Base-by-base conservation (phyloP, 495 filamentous ascomycete genomes). In the Penicillium robsamsonii region DNA sequence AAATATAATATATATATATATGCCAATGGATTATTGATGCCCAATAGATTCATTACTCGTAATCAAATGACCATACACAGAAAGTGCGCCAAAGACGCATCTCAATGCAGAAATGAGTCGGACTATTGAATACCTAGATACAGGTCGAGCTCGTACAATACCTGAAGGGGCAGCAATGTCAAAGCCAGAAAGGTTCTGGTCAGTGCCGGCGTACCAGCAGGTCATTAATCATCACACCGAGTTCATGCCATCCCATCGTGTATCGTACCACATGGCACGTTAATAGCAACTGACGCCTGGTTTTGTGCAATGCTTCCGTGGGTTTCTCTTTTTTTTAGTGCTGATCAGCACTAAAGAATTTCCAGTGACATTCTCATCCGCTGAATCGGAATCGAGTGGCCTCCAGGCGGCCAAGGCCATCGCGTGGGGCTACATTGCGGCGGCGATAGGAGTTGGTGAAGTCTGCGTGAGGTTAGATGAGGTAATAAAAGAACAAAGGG, bases 381-480 rank as follows among this genome's bases (percentile, higher is more conserved):
- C 75, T 80, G 67, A 95, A 97, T 61, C 87, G 87, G 76, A 97
- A 97, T 40, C 89, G 84, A 49, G 85, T 82, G 8, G 90, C 90
- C 73, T 95, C 90, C 40, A 97, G 70, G 59, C 88, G 79, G 7
- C 92, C 92, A 41, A 97, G 78, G 5, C 92, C 92, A 62, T 96
- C 92, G 53, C 92, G 74, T n/a, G 92, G 92, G 20, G 92, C 92
- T 12, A 99, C 88, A 70, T 99, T 96, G 61, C 96, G 81, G 61
- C 95, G 77, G 40, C 94, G 85, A 68, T 97, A 99, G 37, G 83
- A 87, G 63, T 91, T 96, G 7, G 95, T 96, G 67, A 99, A 99
- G 72, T 99, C 90, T 78, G 38, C 4, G 40, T 11, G 18, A 35
- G 25, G 54, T 67, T 50, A 66, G 56, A 41, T 22, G 29, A 29